Base-by-base conservation (phyloP, 352 stramenopile genomes). In the Phytophthora parvispora region DNA sequence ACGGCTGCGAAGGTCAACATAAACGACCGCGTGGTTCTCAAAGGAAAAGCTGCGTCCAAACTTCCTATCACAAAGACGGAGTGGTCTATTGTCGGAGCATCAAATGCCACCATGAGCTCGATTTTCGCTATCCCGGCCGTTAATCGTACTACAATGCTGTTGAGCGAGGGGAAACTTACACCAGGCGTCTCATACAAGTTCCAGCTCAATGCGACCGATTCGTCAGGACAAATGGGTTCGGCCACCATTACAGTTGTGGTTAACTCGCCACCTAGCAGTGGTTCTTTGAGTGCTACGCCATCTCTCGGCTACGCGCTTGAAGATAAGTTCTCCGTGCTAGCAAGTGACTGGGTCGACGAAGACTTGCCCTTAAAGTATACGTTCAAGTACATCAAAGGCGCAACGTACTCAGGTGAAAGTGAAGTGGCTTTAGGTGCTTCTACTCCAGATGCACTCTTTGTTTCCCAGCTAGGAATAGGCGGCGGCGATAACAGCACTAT, bases 311-410 rank as follows among this genome's bases (percentile, higher is more conserved):
- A 80, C 48, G 72, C 83, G 0, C 63, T 93, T 6, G 78, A 90
- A 47, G 80, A 89, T 55, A 79, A 72, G 16, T 93, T 93, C 28
- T 53, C 71, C 3, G 55, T 89, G 2, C 67, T 83, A 3, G 77
- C 76, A 12, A 81, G 66, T 18, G 75, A 89, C 48, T 93, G 86
- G 86, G 86, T 92, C 0, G 86, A 91, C 36, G 86, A 90, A 36
- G 83, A 91, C 47, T 51, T 80, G 51, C 86, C 86, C 12, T 64
- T 93, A 1, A 80, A 79, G 42, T 93, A 90, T 68, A 85, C 80
- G n/a, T 93, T 88, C 68, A 86, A 80, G 59, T 93, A 93, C 59
- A 93, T 93, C 42, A 84, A 85, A 24, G 86, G 81, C 2, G 60
- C 74, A 1, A 71, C 82, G 0, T 88, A 77, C 47, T 87, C 76